A percentile compares a stretch with the other conserved stretches of the same genome.
phyloP scores from a whole-genome alignment of 2,329 filamentous ascomycete genomes.

The Dactylellina drechsleri region DNA sequence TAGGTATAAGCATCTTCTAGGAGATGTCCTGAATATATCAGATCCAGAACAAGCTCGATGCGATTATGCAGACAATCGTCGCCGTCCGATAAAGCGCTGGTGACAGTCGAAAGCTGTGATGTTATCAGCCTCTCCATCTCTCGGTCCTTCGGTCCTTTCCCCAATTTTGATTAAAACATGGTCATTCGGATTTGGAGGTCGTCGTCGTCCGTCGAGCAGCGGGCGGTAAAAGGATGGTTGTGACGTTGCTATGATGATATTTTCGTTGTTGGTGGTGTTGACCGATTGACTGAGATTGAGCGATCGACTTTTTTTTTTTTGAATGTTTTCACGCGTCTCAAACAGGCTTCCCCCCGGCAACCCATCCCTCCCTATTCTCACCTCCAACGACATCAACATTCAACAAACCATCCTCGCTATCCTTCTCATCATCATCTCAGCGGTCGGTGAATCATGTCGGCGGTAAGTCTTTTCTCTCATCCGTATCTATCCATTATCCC shows the following conservation, averaged over 20 bases:
- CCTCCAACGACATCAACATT: too few species aligned
- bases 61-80: constrained; percentile 25
- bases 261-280: constrained; percentile 1
- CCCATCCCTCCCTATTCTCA: background rate
- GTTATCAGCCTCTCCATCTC: too few species aligned
- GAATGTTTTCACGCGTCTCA: background rate
- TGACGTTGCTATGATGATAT: too few species aligned
- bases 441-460: constrained; percentile 14
- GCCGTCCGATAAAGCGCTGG: constrained; percentile 1
- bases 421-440: background rate
- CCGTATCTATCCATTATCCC: background rate
- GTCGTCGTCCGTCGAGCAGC: too few species aligned
- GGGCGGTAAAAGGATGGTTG: too few species aligned
- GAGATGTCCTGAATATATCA: constrained; percentile 21
- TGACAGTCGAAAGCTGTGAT: constrained; percentile 3
- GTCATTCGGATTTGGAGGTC: too few species aligned
- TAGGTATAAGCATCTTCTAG: constrained; percentile 41
- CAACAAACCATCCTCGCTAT: background rate
- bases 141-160: too few species aligned
- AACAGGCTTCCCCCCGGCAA: background rate
- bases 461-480: background rate
- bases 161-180: too few species aligned
- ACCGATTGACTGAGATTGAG: background rate
- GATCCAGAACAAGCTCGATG: constrained; percentile 19
- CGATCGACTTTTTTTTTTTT: background rate